Percentiles rank a stretch among this genome's conserved stretches.
Conservation (phyloP, 2,329 filamentous ascomycete species). For the Orbilia ellipsospora region DNA sequence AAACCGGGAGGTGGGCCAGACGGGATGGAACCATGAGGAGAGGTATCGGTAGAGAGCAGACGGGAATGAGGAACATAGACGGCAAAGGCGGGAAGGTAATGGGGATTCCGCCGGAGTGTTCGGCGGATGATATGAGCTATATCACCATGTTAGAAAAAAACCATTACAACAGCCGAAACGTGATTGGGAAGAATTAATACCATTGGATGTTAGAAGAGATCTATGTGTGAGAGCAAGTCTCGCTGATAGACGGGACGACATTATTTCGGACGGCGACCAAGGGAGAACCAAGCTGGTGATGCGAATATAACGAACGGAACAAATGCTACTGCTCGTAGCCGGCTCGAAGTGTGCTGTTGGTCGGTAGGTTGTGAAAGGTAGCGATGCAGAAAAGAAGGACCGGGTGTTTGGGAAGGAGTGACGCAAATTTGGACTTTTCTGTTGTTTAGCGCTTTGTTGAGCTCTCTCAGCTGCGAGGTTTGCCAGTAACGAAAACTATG, state of each 20-base stretch:
- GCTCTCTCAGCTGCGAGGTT: conserved; percentile 5
- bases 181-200: conserved; percentile 9
- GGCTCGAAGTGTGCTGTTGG: not conserved
- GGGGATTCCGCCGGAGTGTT: conserved; percentile 47
- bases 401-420: conserved; percentile 38
- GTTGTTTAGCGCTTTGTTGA: conserved; percentile 22
- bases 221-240: conserved; percentile 54
- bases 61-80: conserved; percentile 46
- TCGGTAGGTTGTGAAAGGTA: conserved; percentile 17
- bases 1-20: conserved; percentile 86
- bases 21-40: conserved; percentile 66
- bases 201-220: conserved; percentile 42
- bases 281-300: not conserved
- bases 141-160: not conserved
- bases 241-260: conserved; percentile 54
- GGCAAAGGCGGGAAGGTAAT: conserved; percentile 50
- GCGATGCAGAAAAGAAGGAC: conserved; percentile 9
- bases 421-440: conserved; percentile 50
- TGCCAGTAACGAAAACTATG: not conserved
- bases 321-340: too few species aligned
- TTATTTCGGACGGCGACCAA: conserved; percentile 14
- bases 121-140: conserved; percentile 46
- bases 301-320: conserved; percentile 11
- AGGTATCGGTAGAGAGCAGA: conserved; percentile 68
- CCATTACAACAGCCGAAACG: not conserved